These are phyloP conservation scores for Acarospora socialis DNA, from an alignment of 2,329 filamentous ascomycete genomes.

Conservation along the genomic window DNA sequence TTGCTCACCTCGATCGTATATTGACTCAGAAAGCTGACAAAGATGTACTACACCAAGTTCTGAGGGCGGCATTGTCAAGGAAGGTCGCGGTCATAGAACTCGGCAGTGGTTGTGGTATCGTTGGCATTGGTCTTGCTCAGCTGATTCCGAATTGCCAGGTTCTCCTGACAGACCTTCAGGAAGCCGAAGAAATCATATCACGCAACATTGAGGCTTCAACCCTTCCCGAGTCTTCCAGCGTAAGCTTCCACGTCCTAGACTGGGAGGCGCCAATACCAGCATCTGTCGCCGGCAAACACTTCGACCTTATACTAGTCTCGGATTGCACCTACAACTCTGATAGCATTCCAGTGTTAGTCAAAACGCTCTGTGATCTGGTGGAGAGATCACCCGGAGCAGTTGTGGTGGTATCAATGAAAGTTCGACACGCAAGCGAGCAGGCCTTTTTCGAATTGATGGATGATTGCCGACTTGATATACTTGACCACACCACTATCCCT, in stretches of 20 bases:
- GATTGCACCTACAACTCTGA: conserved; percentile 64
- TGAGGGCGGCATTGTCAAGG: no score
- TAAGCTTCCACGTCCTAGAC: conserved; percentile 42
- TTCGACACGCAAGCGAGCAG: conserved; percentile 50
- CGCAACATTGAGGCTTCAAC: conserved; percentile 38
- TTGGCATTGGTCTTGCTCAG: conserved; percentile 48
- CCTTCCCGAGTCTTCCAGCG: conserved; percentile 27
- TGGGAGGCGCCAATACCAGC: conserved; percentile 44
- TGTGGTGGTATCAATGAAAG: conserved; percentile 50
- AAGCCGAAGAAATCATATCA: conserved; percentile 46
- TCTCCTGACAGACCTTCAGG: conserved; percentile 50
- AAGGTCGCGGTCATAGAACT: conserved; percentile 45
- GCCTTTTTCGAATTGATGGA: conserved; percentile 51
- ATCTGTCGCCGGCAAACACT: conserved; percentile 22
- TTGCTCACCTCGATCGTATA: conserved; percentile 5
- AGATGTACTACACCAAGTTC: no score
- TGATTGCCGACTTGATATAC: conserved; percentile 21
- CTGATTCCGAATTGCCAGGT: conserved; percentile 38
- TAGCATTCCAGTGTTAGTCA: conserved; percentile 48
- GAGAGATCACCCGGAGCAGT: conserved; percentile 34
- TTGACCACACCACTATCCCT: conserved; percentile 21
- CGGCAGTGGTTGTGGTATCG: conserved; percentile 54
- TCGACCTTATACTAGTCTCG: conserved; percentile 50
- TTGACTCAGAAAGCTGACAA: no score
- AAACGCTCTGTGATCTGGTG: conserved; percentile 38